Evolutionary conservation across 176 grass and related monocot genomes (phyloP).

Genomic region (Echinochloa phyllopogon): DNA sequence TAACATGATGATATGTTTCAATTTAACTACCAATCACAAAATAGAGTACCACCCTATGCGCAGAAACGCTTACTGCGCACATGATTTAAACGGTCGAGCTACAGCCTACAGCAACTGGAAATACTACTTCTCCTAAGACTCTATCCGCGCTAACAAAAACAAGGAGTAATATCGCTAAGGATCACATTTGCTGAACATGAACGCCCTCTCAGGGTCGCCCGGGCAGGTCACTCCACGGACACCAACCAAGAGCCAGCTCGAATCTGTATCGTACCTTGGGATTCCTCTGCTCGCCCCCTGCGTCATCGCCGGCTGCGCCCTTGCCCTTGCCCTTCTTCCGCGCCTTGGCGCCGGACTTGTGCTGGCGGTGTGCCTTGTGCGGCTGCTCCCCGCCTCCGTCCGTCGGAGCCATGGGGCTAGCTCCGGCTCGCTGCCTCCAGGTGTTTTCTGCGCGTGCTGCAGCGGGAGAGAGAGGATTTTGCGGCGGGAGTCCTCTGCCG

Average conservation of each 20-base stretch:
- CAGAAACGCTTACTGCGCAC: neutral
- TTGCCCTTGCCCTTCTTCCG: slow-evolving; percentile 65
- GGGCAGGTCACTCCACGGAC: neutral
- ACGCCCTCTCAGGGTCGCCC: neutral
- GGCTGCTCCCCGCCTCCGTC: slow-evolving; percentile 55
- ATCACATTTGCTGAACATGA: neutral
- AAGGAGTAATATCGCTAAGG: neutral
- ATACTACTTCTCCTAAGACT: neutral
- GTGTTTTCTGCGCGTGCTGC: neutral
- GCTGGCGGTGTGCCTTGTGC: slow-evolving; percentile 78
- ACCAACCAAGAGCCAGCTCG: neutral
- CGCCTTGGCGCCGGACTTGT: slow-evolving; percentile 74
- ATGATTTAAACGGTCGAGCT: neutral
- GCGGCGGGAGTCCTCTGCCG: slow-evolving; percentile 21
- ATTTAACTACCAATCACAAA: neutral
- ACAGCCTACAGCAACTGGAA: neutral
- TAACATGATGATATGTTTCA: neutral
- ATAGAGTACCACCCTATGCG: neutral
- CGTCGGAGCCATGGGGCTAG: slow-evolving; percentile 56
- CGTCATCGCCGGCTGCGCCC: slow-evolving; percentile 53
- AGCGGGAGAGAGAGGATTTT: slow-evolving; percentile 1
- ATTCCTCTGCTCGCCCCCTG: slow-evolving; percentile 59
- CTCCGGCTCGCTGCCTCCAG: slow-evolving; percentile 4
- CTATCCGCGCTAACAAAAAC: neutral
- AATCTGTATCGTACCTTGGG: slow-evolving; percentile 67